Percentiles rank a stretch among this genome's conserved stretches.
Conservation (phyloP, 768 basidiomycete species). For the Auricularia cornea region DNA sequence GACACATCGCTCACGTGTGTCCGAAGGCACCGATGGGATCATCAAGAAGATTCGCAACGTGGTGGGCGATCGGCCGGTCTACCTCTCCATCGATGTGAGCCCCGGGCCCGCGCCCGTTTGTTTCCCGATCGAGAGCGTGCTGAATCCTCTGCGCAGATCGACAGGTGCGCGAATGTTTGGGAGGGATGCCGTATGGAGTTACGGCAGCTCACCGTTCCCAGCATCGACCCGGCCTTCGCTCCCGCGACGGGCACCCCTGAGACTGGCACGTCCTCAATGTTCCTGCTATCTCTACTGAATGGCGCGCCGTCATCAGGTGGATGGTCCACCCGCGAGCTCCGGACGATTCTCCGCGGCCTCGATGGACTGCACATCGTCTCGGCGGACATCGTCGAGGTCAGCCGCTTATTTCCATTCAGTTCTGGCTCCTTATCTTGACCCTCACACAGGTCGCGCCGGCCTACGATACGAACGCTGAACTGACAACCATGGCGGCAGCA, state of each 20-base stretch:
- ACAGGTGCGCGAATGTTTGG: constrained; percentile 4
- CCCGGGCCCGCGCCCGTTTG: not conserved
- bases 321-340: constrained; percentile 77
- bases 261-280: constrained; percentile 35
- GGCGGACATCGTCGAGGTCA: constrained; percentile 76
- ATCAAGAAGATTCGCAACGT: constrained; percentile 72
- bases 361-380: constrained; percentile 71
- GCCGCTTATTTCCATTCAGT: not conserved
- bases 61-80: constrained; percentile 66
- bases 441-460: constrained; percentile 43
- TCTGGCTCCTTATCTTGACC: not conserved
- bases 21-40: constrained; percentile 60
- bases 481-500: constrained; percentile 56
- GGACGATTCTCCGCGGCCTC: constrained; percentile 66
- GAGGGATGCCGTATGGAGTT: not conserved
- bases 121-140: constrained; percentile 1
- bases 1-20: not conserved
- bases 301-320: constrained; percentile 24
- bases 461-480: constrained; percentile 60
- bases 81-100: constrained; percentile 68
- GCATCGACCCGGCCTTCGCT: constrained; percentile 74
- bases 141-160: constrained; percentile 1
- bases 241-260: constrained; percentile 83
- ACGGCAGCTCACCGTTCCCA: constrained; percentile 16
- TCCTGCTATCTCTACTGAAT: not conserved